Percentiles rank a stretch among this genome's conserved stretches.
phyloP scores from a whole-genome alignment of 2,329 filamentous ascomycete genomes.

The Triangularia setosa region DNA sequence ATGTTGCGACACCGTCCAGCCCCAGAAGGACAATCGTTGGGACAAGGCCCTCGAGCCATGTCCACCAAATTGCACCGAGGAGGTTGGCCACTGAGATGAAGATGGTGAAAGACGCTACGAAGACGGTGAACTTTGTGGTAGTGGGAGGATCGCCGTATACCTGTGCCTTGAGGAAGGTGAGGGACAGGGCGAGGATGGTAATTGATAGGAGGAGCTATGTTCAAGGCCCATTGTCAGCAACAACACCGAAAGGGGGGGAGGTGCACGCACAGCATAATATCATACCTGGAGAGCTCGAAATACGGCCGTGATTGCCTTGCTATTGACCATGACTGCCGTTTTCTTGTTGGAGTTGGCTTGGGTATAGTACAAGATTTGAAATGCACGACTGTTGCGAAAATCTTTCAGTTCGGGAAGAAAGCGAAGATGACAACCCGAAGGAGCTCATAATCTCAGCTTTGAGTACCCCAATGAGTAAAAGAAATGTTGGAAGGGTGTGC shows the following conservation, averaged over 20 bases:
- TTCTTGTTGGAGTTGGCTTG: not conserved
- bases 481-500: not conserved
- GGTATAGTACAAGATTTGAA: not conserved
- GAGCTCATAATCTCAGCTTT: not conserved
- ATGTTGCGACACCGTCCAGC: conserved; percentile 14
- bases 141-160: conserved; percentile 13
- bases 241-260: not conserved
- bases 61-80: conserved; percentile 13
- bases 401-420: not conserved
- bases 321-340: not conserved
- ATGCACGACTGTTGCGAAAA: not conserved
- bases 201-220: conserved; percentile 18
- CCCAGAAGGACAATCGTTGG: not conserved
- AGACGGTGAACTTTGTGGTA: conserved; percentile 24
- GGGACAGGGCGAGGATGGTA: conserved; percentile 18
- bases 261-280: not conserved
- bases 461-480: not conserved
- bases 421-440: not conserved
- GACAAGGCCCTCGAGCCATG: not conserved
- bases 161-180: conserved; percentile 17
- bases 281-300: conserved; percentile 14
- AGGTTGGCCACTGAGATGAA: conserved; percentile 14
- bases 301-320: not conserved
- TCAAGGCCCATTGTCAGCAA: not conserved
- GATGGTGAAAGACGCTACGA: conserved; percentile 23